Evolutionary conservation across 768 basidiomycete species (phyloP).

Genomic region (Zangia roseola): DNA sequence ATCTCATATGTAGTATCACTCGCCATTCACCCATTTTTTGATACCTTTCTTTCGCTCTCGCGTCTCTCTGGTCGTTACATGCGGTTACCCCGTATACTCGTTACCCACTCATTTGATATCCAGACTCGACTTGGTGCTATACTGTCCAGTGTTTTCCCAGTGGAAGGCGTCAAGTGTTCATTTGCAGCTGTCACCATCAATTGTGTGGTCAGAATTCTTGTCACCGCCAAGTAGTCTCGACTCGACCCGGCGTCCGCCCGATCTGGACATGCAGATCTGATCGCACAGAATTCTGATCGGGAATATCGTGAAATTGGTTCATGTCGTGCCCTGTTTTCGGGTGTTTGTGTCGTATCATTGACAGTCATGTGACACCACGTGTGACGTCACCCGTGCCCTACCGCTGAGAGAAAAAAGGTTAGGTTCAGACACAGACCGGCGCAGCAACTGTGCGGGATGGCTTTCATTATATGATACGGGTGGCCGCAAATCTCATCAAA

Average conservation of each 20-base stretch:
- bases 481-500: constrained; percentile 5
- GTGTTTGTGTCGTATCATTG: constrained; percentile 12
- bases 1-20: constrained; percentile 38
- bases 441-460: constrained; percentile 7
- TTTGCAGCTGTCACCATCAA: constrained; percentile 18
- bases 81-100: constrained; percentile 38
- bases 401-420: constrained; percentile 16
- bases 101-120: constrained; percentile 36
- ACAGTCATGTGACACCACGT: constrained; percentile 17
- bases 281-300: constrained; percentile 37
- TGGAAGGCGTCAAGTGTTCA: constrained; percentile 24
- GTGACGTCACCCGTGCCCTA: constrained; percentile 23
- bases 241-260: constrained; percentile 20
- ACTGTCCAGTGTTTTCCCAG: constrained; percentile 10
- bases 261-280: constrained; percentile 30
- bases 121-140: constrained; percentile 24
- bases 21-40: constrained; percentile 33
- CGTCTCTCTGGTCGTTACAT: constrained; percentile 29
- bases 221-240: constrained; percentile 5
- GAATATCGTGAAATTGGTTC: constrained; percentile 16
- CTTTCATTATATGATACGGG: constrained; percentile 17
- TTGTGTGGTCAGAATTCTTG: constrained; percentile 5
- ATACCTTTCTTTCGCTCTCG: constrained; percentile 27
- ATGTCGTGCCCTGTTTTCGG: constrained; percentile 18
- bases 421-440: constrained; percentile 19